These are phyloP conservation scores for Diutina ranongensis DNA, from an alignment of 1,139 yeast species.

Conservation along the genomic window DNA sequence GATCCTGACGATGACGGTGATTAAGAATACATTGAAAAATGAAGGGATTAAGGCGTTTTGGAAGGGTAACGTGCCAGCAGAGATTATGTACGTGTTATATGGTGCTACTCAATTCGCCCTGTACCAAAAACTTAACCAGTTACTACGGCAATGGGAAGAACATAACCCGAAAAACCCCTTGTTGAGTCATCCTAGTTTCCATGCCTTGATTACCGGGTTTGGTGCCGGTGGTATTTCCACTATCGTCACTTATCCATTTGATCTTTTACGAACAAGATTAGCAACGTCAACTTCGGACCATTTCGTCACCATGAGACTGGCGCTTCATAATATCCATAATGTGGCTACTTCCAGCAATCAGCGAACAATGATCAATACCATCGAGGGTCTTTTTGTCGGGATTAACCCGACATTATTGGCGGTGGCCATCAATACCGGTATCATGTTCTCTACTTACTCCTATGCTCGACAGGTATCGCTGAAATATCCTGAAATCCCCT, in stretches of 20 bases:
- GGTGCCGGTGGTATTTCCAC: conserved; percentile 72
- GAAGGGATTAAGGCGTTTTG: conserved; percentile 50
- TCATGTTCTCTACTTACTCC: conserved; percentile 62
- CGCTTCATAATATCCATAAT: neutral
- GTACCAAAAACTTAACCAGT: conserved; percentile 43
- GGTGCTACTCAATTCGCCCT: conserved; percentile 80
- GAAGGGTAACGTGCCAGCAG: conserved; percentile 96
- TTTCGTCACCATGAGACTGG: conserved; percentile 17
- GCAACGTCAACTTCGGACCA: conserved; percentile 53
- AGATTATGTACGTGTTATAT: conserved; percentile 68
- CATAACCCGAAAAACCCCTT: conserved; percentile 16
- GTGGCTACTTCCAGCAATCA: neutral
- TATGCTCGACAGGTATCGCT: conserved; percentile 15
- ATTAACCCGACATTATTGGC: conserved; percentile 50
- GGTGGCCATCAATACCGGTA: conserved; percentile 54
- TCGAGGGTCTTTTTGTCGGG: conserved; percentile 52
- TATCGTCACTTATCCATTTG: conserved; percentile 72
- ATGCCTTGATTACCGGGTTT: conserved; percentile 58
- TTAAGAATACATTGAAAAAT: conserved; percentile 15
- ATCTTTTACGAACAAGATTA: conserved; percentile 70
- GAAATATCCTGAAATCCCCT: conserved; percentile 18
- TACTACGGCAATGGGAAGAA: conserved; percentile 15
- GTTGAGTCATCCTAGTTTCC: conserved; percentile 26
- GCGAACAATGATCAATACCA: conserved; percentile 34
- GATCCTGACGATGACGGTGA: conserved; percentile 13